Evolutionary conservation across 179 eudicot species (phyloP).

Genomic region (Corrigiola litoralis): DNA sequence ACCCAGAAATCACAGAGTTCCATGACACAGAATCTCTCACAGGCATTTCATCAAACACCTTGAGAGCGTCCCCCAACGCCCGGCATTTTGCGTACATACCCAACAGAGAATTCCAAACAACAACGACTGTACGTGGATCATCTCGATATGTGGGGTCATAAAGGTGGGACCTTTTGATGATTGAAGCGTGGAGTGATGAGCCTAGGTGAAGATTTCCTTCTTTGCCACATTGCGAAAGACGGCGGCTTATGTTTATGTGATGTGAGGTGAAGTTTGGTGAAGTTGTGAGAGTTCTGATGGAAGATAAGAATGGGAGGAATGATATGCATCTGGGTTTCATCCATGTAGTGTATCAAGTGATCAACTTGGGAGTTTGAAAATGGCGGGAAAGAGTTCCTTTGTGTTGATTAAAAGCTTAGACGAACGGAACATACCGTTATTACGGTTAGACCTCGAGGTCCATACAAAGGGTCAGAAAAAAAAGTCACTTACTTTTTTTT

Average conservation of each 20-base stretch:
- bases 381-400: background rate
- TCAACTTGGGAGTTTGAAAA: background rate
- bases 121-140: conserved; percentile 15
- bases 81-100: conserved; percentile 53
- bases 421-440: too few species aligned
- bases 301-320: conserved; percentile 4
- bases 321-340: conserved; percentile 54
- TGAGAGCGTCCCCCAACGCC: conserved; percentile 37
- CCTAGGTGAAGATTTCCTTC: conserved; percentile 49
- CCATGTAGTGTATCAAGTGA: conserved; percentile 34
- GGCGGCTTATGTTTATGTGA: conserved; percentile 36
- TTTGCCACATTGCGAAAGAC: conserved; percentile 53
- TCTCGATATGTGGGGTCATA: conserved; percentile 21
- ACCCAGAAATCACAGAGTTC: conserved; percentile 63
- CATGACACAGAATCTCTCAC: conserved; percentile 69
- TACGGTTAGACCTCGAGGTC: too few species aligned
- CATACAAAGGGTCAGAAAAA: too few species aligned
- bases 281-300: conserved; percentile 19
- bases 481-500: too few species aligned
- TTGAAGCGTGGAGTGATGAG: conserved; percentile 62
- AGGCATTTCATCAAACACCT: conserved; percentile 82
- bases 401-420: too few species aligned
- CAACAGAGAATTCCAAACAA: conserved; percentile 64
- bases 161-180: conserved; percentile 41
- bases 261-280: conserved; percentile 9